These are phyloP conservation scores for Nematocida ausubeli DNA, from an alignment of 371 early-diverging fungal species.

Conservation along the genomic window DNA sequence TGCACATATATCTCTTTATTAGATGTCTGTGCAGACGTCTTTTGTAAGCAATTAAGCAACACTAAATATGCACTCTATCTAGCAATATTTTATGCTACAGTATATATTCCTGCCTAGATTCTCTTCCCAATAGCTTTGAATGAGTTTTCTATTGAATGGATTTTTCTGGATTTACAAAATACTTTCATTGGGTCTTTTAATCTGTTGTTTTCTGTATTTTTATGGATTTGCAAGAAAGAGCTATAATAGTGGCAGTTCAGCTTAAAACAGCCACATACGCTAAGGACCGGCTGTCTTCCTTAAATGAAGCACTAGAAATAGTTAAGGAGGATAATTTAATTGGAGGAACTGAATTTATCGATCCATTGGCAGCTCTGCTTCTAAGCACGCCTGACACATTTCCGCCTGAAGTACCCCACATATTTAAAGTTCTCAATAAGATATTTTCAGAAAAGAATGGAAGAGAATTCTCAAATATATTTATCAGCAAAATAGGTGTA, in stretches of 20 bases:
- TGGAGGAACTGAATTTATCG: conserved; percentile 42
- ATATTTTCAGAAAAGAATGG: conserved; percentile 34
- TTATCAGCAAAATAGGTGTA: conserved; percentile 3
- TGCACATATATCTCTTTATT: no score
- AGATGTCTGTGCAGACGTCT: no score
- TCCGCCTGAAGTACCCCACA: neutral
- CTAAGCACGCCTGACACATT: neutral
- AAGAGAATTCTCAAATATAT: conserved; percentile 45
- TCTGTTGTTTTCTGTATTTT: conserved; percentile 22
- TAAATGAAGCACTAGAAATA: conserved; percentile 35
- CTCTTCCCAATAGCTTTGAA: no score
- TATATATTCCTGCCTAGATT: no score
- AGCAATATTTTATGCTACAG: no score
- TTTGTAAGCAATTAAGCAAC: no score
- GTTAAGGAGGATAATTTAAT: conserved; percentile 36
- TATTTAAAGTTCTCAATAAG: conserved; percentile 18
- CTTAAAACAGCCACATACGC: conserved; percentile 44
- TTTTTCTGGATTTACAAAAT: no score
- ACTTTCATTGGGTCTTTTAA: no score
- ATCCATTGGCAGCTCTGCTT: neutral
- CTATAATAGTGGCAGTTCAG: conserved; percentile 29
- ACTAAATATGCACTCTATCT: no score
- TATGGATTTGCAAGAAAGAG: conserved; percentile 47
- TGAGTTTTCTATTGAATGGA: no score
- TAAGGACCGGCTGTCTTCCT: conserved; percentile 27